Percentiles rank a stretch among this genome's conserved stretches.
phyloP scores from a whole-genome alignment of 2,329 filamentous ascomycete species.

The Fusarium devonianum region DNA sequence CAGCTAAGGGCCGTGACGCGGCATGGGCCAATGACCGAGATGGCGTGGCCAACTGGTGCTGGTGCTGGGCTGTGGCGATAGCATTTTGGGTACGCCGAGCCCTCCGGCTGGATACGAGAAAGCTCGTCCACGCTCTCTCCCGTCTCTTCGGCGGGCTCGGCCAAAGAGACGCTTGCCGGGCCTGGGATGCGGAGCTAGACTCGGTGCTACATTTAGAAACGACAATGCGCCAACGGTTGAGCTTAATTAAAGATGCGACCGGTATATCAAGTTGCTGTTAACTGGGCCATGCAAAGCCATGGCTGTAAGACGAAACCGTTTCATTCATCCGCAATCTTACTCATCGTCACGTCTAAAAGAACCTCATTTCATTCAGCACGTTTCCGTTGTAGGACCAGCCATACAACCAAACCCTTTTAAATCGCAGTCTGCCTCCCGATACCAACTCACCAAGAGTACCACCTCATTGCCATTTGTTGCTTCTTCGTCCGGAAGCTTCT shows the following conservation, averaged over 20 bases:
- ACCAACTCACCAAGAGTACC: not conserved
- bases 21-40: conserved; percentile 24
- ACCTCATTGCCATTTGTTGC: not conserved
- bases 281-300: too few species aligned
- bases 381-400: not conserved
- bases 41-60: too few species aligned
- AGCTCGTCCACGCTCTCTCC: conserved; percentile 1
- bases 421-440: too few species aligned
- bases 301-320: too few species aligned
- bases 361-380: not conserved
- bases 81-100: conserved; percentile 30
- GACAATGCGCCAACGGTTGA: not conserved
- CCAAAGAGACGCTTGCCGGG: too few species aligned
- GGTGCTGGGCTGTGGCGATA: conserved; percentile 15
- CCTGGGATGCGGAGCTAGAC: too few species aligned
- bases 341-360: not conserved
- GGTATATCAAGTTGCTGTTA: too few species aligned
- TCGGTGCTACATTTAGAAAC: not conserved
- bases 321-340: not conserved
- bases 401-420: not conserved
- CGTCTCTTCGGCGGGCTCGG: too few species aligned
- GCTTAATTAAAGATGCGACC: too few species aligned
- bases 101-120: conserved; percentile 32
- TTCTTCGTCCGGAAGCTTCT: not conserved
- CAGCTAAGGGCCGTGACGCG: conserved; percentile 34